phyloP scores from a whole-genome alignment of 2,329 filamentous ascomycete species.

The Zymoseptoria tritici region DNA sequence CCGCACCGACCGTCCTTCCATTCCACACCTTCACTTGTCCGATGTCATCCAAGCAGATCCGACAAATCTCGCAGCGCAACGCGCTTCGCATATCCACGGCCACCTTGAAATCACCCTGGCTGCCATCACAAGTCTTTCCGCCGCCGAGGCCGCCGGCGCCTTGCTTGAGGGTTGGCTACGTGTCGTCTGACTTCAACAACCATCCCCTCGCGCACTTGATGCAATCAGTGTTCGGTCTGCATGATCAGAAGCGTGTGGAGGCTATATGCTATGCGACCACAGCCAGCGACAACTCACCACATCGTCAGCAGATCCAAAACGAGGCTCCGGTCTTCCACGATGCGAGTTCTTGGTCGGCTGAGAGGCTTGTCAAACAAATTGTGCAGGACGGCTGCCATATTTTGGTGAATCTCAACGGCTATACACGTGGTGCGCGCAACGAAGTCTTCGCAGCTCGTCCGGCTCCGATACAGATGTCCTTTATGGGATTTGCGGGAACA shows the following conservation, averaged over 20 bases:
- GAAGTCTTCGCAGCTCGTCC: constrained; percentile 94
- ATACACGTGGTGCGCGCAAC: constrained; percentile 92
- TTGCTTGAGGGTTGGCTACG: constrained; percentile 84
- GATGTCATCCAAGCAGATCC: constrained; percentile 81
- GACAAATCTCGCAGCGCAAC: constrained; percentile 90
- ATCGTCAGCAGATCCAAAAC: constrained; percentile 85
- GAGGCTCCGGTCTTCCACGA: constrained; percentile 90
- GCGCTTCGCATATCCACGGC: constrained; percentile 87
- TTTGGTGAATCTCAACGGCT: constrained; percentile 94
- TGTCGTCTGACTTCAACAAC: constrained; percentile 98
- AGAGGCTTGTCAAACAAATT: constrained; percentile 79
- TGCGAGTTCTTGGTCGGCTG: constrained; percentile 77
- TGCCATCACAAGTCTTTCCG: constrained; percentile 71
- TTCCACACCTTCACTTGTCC: constrained; percentile 98
- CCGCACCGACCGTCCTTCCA: constrained; percentile 86
- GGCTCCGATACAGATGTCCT: constrained; percentile 96
- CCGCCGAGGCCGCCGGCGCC: constrained; percentile 77
- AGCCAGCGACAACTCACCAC: constrained; percentile 76
- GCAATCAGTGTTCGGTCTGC: constrained; percentile 96
- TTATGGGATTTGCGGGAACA: constrained; percentile 97
- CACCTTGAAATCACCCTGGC: constrained; percentile 78
- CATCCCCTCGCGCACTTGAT: constrained; percentile 94
- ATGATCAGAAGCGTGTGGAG: constrained; percentile 64
- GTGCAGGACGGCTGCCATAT: constrained; percentile 85
- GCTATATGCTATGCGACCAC: constrained; percentile 97